A percentile compares a stretch with the other conserved stretches of the same genome.
phyloP scores from a whole-genome alignment of 768 basidiomycete species.

The Podaxis sp. region DNA sequence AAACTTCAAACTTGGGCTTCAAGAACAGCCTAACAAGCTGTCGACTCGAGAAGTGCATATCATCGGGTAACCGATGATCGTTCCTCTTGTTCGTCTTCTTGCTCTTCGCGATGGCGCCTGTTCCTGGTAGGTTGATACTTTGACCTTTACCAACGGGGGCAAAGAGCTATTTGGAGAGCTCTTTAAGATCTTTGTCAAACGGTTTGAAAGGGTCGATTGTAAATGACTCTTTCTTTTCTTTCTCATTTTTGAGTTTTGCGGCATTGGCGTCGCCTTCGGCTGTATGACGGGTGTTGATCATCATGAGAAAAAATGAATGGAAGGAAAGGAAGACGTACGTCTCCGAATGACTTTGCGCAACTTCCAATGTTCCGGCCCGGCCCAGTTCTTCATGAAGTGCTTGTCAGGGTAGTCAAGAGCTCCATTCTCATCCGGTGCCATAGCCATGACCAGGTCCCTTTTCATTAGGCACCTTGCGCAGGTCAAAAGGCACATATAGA shows the following conservation, averaged over 20 bases:
- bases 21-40: slow-evolving; percentile 91
- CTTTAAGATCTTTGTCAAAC: slow-evolving; percentile 56
- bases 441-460: slow-evolving; percentile 81
- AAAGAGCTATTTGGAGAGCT: slow-evolving; percentile 70
- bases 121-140: slow-evolving; percentile 65
- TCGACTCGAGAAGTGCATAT: slow-evolving; percentile 94
- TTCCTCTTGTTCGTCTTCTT: slow-evolving; percentile 61
- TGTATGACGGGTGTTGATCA: slow-evolving; percentile 17
- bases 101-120: slow-evolving; percentile 39
- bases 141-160: slow-evolving; percentile 70
- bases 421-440: slow-evolving; percentile 62
- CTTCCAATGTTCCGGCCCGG: slow-evolving; percentile 99
- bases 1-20: slow-evolving; percentile 92
- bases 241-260: slow-evolving; percentile 49
- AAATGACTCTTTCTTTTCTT: slow-evolving; percentile 77
- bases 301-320: background rate
- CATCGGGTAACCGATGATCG: slow-evolving; percentile 84
- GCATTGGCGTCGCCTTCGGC: slow-evolving; percentile 43
- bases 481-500: slow-evolving; percentile 79
- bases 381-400: slow-evolving; percentile 90
- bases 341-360: slow-evolving; percentile 75
- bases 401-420: slow-evolving; percentile 90
- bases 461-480: slow-evolving; percentile 70
- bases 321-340: slow-evolving; percentile 45
- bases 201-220: slow-evolving; percentile 77